Conservation (phyloP, 805 yeast species). For the Pichia rugopelliculosa region DNA sequence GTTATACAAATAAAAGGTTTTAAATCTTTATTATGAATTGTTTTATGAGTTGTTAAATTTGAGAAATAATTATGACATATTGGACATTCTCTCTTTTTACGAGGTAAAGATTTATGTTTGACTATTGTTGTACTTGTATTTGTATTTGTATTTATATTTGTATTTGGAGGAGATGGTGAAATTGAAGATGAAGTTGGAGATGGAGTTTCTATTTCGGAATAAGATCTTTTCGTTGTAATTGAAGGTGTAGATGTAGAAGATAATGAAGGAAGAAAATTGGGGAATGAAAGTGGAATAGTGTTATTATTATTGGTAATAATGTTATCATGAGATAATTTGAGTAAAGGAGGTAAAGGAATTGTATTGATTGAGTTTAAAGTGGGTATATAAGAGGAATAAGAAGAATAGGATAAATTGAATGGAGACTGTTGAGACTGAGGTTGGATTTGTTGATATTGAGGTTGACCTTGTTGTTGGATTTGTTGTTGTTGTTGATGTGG, state of each 20-base stretch:
- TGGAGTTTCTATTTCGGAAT: background rate
- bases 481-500: conserved; percentile 6
- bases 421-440: background rate
- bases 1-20: conserved; percentile 74
- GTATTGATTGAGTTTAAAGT: background rate
- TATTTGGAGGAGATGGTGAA: background rate
- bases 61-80: conserved; percentile 46
- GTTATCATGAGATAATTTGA: background rate
- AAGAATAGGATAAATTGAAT: background rate
- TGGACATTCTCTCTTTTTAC: conserved; percentile 33
- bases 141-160: background rate
- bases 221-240: background rate
- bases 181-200: background rate
- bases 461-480: conserved; percentile 1
- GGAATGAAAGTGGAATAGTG: background rate
- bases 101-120: conserved; percentile 11
- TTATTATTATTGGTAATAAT: background rate
- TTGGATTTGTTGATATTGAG: background rate
- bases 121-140: background rate
- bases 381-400: background rate
- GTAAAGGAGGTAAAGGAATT: background rate
- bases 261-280: background rate
- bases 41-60: conserved; percentile 76
- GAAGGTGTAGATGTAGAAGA: background rate
- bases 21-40: conserved; percentile 66